phyloP scores from a whole-genome alignment of 2,329 filamentous ascomycete species.

The Dactylonectria macrodidyma region DNA sequence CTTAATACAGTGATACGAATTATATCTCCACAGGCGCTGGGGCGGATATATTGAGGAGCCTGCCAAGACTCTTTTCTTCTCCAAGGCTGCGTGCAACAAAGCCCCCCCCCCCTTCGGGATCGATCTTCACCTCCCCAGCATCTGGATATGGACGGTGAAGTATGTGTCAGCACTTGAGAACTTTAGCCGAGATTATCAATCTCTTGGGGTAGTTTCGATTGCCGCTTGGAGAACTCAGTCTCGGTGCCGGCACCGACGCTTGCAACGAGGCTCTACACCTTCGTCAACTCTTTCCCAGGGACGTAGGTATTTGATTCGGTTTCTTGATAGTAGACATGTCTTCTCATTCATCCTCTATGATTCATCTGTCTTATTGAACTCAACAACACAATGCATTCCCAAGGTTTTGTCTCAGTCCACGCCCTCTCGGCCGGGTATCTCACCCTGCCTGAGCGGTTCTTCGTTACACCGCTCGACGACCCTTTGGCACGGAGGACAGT shows the following conservation, averaged over 20 bases:
- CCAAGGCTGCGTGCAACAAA: neutral
- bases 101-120: neutral
- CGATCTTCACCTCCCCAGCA: neutral
- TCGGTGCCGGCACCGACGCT: neutral
- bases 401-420: constrained; percentile 23
- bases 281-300: neutral
- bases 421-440: constrained; percentile 25
- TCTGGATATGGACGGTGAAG: neutral
- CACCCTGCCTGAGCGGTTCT: constrained; percentile 27
- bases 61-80: constrained; percentile 1
- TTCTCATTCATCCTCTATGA: neutral
- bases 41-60: neutral
- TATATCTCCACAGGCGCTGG: neutral
- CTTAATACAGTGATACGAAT: neutral
- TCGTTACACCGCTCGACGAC: constrained; percentile 17
- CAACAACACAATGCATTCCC: neutral
- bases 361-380: neutral
- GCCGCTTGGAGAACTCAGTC: neutral
- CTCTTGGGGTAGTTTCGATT: neutral
- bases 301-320: neutral
- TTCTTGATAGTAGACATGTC: neutral
- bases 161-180: neutral
- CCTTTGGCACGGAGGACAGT: constrained; percentile 14
- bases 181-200: neutral
- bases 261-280: neutral